Evolutionary conservation across 257 asterid species (phyloP).

Genomic region (Galeopsis tetrahit): DNA sequence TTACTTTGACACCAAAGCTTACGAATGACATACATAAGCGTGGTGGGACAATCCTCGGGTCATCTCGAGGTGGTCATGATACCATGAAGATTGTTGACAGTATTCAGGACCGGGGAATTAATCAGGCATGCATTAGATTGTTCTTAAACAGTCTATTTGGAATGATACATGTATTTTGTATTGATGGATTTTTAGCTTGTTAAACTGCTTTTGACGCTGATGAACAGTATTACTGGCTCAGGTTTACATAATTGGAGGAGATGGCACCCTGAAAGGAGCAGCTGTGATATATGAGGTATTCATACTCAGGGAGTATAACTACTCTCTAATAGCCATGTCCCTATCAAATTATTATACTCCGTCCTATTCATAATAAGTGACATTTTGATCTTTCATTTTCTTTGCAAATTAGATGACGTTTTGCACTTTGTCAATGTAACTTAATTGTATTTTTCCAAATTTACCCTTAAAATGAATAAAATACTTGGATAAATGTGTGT

Average conservation of each 20-base stretch:
- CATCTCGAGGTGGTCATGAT: constrained; percentile 99
- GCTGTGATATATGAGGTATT: constrained; percentile 80
- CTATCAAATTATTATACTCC: constrained; percentile 5
- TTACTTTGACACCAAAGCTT: constrained; percentile 71
- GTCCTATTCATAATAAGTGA: no score
- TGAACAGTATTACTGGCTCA: constrained; percentile 49
- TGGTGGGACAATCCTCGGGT: constrained; percentile 93
- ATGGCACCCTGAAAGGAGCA: constrained; percentile 96
- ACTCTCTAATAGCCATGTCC: constrained; percentile 18
- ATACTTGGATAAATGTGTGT: no score
- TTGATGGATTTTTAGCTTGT: constrained; percentile 31
- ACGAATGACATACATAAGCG: constrained; percentile 97
- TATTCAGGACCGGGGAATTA: constrained; percentile 96
- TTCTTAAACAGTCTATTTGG: constrained; percentile 23
- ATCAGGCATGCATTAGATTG: constrained; percentile 65
- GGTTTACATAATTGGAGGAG: constrained; percentile 99
- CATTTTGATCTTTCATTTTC: no score
- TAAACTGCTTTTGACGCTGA: constrained; percentile 41
- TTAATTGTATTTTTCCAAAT: no score
- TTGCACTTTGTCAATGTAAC: background rate
- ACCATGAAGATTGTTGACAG: constrained; percentile 91
- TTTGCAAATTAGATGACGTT: no score
- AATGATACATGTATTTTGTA: constrained; percentile 11
- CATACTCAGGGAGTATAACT: constrained; percentile 22
- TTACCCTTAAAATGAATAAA: no score